These are phyloP conservation scores for Lithospermum erythrorhizon DNA, from an alignment of 257 asterid species.

Conservation along the genomic window DNA sequence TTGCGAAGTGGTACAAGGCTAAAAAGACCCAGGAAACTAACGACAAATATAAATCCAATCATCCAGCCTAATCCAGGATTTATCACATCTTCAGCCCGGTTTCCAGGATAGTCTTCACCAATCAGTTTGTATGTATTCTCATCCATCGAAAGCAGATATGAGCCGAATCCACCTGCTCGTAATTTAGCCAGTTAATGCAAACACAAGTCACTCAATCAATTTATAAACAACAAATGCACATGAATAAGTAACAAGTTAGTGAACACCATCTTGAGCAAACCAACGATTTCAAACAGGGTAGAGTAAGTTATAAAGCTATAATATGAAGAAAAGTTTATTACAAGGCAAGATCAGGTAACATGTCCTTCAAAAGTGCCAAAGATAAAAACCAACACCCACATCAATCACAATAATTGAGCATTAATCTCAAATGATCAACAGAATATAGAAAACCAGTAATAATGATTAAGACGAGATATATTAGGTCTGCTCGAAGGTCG, in stretches of 20 bases:
- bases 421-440: neutral
- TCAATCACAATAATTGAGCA: too few relatives aligned
- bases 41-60: slow-evolving; percentile 79
- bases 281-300: neutral
- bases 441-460: neutral
- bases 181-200: neutral
- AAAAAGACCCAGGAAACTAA: slow-evolving; percentile 87
- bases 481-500: neutral
- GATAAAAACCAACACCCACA: too few relatives aligned
- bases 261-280: neutral
- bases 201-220: neutral
- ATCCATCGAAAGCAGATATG: slow-evolving; percentile 88
- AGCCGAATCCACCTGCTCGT: slow-evolving; percentile 81
- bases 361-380: too few relatives aligned
- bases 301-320: neutral
- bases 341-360: neutral
- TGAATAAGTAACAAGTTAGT: neutral
- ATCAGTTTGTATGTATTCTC: slow-evolving; percentile 82
- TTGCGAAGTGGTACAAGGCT: slow-evolving; percentile 93
- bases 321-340: too few relatives aligned
- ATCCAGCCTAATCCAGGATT: slow-evolving; percentile 88
- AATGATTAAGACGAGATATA: neutral
- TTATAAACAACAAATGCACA: neutral
- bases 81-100: slow-evolving; percentile 85
- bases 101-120: slow-evolving; percentile 91